phyloP scores from a whole-genome alignment of 2,329 filamentous ascomycete genomes.

The Epichloe glyceriae region DNA sequence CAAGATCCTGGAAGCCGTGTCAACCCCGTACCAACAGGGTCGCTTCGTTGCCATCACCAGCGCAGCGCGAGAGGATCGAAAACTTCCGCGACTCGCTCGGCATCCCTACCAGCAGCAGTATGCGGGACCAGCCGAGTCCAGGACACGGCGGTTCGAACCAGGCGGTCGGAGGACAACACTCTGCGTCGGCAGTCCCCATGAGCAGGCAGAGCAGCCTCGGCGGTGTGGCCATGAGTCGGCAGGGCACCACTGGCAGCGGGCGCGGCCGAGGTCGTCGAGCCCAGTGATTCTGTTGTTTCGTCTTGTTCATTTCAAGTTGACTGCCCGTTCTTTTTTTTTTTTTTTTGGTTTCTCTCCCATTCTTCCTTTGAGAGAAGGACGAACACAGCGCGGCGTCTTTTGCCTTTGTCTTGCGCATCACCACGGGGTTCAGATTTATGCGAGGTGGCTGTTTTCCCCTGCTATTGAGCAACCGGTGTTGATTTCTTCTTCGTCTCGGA shows the following conservation, averaged over 20 bases:
- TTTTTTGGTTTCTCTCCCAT: not conserved
- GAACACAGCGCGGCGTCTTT: not conserved
- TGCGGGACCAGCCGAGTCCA: slow-evolving; percentile 28
- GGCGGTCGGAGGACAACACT: slow-evolving; percentile 15
- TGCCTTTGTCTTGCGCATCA: not conserved
- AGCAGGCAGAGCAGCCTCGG: slow-evolving; percentile 43
- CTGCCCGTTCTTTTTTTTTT: not conserved
- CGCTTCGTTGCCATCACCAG: slow-evolving; percentile 35
- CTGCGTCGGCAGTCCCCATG: slow-evolving; percentile 32
- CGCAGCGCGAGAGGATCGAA: slow-evolving; percentile 33
- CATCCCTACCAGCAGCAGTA: slow-evolving; percentile 27
- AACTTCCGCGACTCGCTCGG: slow-evolving; percentile 36
- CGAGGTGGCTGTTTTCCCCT: no score
- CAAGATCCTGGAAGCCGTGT: slow-evolving; percentile 41
- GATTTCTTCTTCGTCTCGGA: not conserved
- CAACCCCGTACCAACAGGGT: slow-evolving; percentile 32
- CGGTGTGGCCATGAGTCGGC: slow-evolving; percentile 43
- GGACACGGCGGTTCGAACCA: slow-evolving; percentile 11
- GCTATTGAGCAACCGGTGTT: no score
- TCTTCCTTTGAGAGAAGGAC: not conserved
- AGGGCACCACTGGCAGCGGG: slow-evolving; percentile 36
- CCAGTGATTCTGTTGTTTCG: not conserved
- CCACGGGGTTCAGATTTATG: no score
- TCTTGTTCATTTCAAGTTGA: not conserved
- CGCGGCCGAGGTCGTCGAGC: slow-evolving; percentile 32